A percentile compares a stretch with the other conserved stretches of the same genome.
These are phyloP conservation scores for Didymella sp. DNA, from an alignment of 2,329 filamentous ascomycete genomes.

Conservation along the genomic window DNA sequence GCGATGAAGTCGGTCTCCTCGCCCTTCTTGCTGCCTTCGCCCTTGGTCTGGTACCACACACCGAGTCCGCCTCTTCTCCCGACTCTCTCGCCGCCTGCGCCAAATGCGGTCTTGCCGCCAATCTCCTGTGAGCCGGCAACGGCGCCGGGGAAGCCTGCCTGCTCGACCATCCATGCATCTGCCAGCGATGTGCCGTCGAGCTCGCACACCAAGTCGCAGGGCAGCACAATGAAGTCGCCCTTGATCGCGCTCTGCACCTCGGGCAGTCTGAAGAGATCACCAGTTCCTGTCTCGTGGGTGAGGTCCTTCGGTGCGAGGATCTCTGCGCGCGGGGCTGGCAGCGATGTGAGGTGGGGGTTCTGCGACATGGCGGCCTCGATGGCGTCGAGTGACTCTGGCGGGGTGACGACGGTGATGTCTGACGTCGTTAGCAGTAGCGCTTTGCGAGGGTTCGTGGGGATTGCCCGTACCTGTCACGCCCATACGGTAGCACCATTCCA, in stretches of 20 bases:
- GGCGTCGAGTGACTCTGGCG: conserved; percentile 65
- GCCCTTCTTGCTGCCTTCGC: conserved; percentile 77
- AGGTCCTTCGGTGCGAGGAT: conserved; percentile 78
- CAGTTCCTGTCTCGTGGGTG: conserved; percentile 85
- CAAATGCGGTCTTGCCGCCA: conserved; percentile 54
- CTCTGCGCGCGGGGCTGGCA: conserved; percentile 75
- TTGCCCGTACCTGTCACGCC: conserved; percentile 71
- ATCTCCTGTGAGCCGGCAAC: conserved; percentile 58
- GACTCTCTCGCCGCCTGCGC: conserved; percentile 62
- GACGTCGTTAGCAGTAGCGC: conserved; percentile 7
- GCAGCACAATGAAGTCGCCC: conserved; percentile 86
- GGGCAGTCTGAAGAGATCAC: conserved; percentile 82
- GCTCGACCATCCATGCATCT: conserved; percentile 90
- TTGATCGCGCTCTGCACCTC: conserved; percentile 81
- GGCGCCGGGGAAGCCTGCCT: conserved; percentile 70
- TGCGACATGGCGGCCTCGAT: conserved; percentile 75
- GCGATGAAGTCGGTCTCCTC: conserved; percentile 94
- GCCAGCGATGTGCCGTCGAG: conserved; percentile 81
- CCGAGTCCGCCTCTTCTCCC: conserved; percentile 79
- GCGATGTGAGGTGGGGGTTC: conserved; percentile 76
- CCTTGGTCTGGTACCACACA: conserved; percentile 90
- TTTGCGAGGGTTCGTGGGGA: background rate
- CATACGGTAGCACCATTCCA: conserved; percentile 84
- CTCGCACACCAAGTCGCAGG: conserved; percentile 93
- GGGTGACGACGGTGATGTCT: conserved; percentile 65